Conservation (phyloP, 495 filamentous ascomycete genomes). For the Penicillium paxilli region DNA sequence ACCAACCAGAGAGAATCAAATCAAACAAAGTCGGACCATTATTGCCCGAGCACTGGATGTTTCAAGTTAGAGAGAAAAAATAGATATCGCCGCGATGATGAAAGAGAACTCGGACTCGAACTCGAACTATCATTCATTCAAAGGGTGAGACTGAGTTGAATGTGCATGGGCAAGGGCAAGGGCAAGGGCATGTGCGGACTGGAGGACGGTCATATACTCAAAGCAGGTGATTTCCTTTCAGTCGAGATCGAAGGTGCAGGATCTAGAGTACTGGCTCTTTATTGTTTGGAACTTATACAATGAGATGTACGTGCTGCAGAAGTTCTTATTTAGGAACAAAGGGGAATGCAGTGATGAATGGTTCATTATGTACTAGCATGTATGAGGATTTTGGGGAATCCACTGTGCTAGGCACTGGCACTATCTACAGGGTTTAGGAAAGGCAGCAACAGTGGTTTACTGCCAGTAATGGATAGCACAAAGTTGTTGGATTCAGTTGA, state of each 20-base stretch:
- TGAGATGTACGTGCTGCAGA: not conserved
- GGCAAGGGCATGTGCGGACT: conserved; percentile 17
- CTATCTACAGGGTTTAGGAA: too few relatives aligned
- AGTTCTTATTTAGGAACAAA: not conserved
- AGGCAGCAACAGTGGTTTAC: not conserved
- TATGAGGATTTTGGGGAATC: not conserved
- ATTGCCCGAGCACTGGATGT: too few relatives aligned
- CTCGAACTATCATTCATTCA: too few relatives aligned
- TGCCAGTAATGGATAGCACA: too few relatives aligned
- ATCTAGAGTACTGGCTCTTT: not conserved
- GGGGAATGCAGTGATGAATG: not conserved
- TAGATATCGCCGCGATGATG: too few relatives aligned
- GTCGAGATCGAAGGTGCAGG: not conserved
- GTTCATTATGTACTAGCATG: not conserved
- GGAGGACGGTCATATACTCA: conserved; percentile 30
- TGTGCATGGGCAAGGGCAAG: not conserved
- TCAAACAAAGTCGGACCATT: too few relatives aligned
- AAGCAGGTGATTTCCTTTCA: conserved; percentile 21
- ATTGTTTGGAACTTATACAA: not conserved
- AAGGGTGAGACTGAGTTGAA: too few relatives aligned
- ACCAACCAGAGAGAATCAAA: too few relatives aligned
- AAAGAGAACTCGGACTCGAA: not conserved
- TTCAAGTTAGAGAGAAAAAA: too few relatives aligned
- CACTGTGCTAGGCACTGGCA: too few relatives aligned
- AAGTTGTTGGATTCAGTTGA: too few relatives aligned